Base-by-base conservation (phyloP, 306 rosid species). In the Dalbergia cochinchinensis region DNA sequence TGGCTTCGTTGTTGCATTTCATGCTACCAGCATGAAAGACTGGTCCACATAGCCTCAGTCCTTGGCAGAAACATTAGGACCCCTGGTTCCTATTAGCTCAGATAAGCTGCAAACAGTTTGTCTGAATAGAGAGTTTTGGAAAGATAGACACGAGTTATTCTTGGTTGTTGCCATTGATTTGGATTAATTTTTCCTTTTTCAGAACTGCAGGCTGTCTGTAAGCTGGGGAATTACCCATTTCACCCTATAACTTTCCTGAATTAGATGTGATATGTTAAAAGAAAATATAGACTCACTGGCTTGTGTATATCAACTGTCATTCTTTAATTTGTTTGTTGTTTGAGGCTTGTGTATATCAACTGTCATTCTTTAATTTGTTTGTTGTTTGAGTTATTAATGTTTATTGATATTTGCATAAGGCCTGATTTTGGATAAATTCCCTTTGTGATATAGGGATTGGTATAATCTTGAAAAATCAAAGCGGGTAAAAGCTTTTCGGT, bases 401-500 rank as follows among this genome's bases (percentile, higher is more conserved):
- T 77, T 53, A 50, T 73, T 78, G 60, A 59, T 72, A 48, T 83
- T 20, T 81, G 55, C 66, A 15, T 12, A 47, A 42, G 77, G 80
- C 80, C 82, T 87, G 77, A 87, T 81, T 69, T 83, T 82, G 83
- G 51, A 44, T 77, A 67, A 72, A 20, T n/a, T 44, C 5, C 2
- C 71, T 71, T 54, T 78, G 83, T 83, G 83, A 20, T 83, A 8
- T 41, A 96, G 99, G 91, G 99, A 96, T 83, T 96, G 99, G 98
- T 96, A 93, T 87, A 96, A 96, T 86, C 94, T 96, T 83, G 98
- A 91, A 77, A 96, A 88, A 73, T 96, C 99, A 3, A 93, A 96
- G 89, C 89, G 98, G 76, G 92, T 96, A 66, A 96, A 96, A 79
- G 89, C 99, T 59, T 96, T 96, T 87, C 96, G 98, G 60, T 96